Evolutionary conservation across 257 asterid genomes (phyloP).

Genomic region (Solanum appendiculatum): DNA sequence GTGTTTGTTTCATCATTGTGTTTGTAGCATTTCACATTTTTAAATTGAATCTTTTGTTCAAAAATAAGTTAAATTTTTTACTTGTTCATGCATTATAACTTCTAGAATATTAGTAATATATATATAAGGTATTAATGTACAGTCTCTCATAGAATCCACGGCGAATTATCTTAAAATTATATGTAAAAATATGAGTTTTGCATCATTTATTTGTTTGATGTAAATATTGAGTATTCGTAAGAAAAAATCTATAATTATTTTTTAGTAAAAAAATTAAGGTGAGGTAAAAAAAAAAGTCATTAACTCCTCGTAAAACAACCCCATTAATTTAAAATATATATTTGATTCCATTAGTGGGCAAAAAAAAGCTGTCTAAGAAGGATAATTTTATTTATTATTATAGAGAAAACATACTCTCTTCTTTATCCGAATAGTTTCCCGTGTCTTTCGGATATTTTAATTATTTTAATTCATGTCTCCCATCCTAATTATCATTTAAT

Average conservation of each 20-base stretch:
- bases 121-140: background rate
- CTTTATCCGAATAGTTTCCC: background rate
- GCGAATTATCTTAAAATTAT: background rate
- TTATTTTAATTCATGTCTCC: background rate
- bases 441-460: background rate
- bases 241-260: no score
- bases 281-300: background rate
- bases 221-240: background rate
- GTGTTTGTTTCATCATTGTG: background rate
- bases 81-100: background rate
- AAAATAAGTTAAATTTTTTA: background rate
- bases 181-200: background rate
- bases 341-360: background rate
- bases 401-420: background rate
- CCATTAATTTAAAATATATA: background rate
- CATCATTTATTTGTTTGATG: background rate
- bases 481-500: background rate
- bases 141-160: background rate
- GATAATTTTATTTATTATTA: background rate
- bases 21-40: background rate
- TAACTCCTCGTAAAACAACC: background rate
- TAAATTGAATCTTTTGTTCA: background rate
- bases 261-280: background rate
- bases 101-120: background rate
- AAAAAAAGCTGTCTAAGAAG: background rate